Evolutionary conservation across 176 grass and related monocot genomes (phyloP), one percentile per base, ranked within the genome.

Genomic region (Ensete glaucum): DNA sequence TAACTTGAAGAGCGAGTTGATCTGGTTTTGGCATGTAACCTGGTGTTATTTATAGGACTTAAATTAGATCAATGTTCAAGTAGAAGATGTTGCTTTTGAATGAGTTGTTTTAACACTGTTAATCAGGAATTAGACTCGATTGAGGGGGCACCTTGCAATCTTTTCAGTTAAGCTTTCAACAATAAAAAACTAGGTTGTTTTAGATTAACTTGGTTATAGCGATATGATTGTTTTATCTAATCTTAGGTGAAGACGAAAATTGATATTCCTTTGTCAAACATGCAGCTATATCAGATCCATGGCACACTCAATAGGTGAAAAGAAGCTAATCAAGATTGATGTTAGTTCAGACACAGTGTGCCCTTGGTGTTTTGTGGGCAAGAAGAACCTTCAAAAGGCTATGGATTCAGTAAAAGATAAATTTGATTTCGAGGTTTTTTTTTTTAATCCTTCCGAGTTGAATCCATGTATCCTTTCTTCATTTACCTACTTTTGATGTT

Each of bases 361-460:
- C 77, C 95, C 95, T n/a, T 98, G 95, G 90, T 98, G 95, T 81
- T 93, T 98, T 76, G 86, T 98, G 11, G 90, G 90, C 9, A 98
- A 98, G 78, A 77, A 78, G 76, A 91, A 98, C 70, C 94, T 98
- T 19, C 82, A 91, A 16, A 98, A 78, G 85, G 90, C 94, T 26
- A 98, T 93, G 78, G 87, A 93, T 10, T 73, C 90, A 77, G 88
- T 34, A 67, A 98, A 79, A 77, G 84, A 91, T 77, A 84, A 77
- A 53, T 93, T 89, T 51, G 75, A 98, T 81, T 98, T 98, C 50
- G 84, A 98, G 94, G 94, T 98, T 89, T 22, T 9, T 11, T 11
- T 15, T 16, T 11, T 49, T 20, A 8, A 9, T 62, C 14, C 50
- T 59, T 14, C 10, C 0, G 6, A 10, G 24, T 52, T 52, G 20